Conservation (phyloP, 352 stramenopile species). For the Pythium utonaiense region DNA sequence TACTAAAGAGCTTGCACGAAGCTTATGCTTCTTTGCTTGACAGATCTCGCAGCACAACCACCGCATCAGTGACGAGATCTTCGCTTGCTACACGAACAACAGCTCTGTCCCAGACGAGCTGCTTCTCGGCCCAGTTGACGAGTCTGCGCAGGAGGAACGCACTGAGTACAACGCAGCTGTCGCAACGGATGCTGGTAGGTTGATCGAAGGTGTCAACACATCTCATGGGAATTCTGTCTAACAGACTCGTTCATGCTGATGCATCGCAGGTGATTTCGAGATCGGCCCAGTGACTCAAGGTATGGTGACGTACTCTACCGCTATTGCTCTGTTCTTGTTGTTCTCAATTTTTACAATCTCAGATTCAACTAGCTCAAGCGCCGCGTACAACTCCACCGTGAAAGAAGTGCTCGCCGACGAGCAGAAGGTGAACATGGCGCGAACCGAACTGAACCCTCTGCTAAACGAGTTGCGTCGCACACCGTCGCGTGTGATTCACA, state of each 20-base stretch:
- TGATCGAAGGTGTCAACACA: too few relatives aligned
- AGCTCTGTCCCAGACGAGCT: constrained; percentile 73
- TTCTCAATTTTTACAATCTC: background rate
- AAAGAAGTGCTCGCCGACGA: constrained; percentile 53
- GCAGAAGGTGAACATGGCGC: constrained; percentile 57
- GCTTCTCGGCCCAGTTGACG: constrained; percentile 35
- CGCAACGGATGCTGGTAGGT: background rate
- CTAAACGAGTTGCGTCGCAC: constrained; percentile 55
- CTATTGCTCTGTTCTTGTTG: background rate
- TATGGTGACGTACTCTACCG: too few relatives aligned
- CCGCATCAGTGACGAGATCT: constrained; percentile 73
- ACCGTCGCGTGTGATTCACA: constrained; percentile 61
- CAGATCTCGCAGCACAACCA: constrained; percentile 79
- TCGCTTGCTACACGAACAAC: constrained; percentile 77
- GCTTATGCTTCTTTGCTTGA: background rate
- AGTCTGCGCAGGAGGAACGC: constrained; percentile 7
- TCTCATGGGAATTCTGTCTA: too few relatives aligned
- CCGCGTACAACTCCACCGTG: constrained; percentile 10
- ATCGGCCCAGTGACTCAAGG: background rate
- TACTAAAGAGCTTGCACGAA: too few relatives aligned
- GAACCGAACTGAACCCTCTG: constrained; percentile 57
- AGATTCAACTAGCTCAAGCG: background rate
- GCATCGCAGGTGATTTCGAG: constrained; percentile 13
- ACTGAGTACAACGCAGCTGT: background rate
- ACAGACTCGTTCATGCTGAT: too few relatives aligned